Conservation (phyloP, 2,329 filamentous ascomycete species). For the Colletotrichum plurivorum region DNA sequence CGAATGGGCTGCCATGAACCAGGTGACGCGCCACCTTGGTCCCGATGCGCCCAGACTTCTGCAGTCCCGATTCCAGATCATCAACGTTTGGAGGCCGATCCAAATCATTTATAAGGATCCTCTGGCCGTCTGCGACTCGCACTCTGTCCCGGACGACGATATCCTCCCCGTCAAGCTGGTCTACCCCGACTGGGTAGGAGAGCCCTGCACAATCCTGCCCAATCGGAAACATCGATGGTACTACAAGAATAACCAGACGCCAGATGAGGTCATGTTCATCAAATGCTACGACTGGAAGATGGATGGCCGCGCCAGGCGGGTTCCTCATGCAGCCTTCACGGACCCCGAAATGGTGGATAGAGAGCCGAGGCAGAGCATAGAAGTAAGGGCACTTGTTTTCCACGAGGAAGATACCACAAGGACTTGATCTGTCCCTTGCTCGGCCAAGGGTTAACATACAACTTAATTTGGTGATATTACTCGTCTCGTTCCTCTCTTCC, state of each 20-base stretch:
- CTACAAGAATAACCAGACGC: slow-evolving; percentile 65
- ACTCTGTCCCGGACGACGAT: slow-evolving; percentile 53
- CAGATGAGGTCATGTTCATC: slow-evolving; percentile 70
- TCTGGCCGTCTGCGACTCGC: slow-evolving; percentile 55
- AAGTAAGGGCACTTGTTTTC: slow-evolving; percentile 15
- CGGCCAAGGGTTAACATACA: no score
- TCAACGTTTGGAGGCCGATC: slow-evolving; percentile 61
- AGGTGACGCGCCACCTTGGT: slow-evolving; percentile 39
- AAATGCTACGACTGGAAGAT: slow-evolving; percentile 70
- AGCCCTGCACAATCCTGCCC: slow-evolving; percentile 55
- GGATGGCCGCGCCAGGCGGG: slow-evolving; percentile 13
- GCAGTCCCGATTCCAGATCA: slow-evolving; percentile 28
- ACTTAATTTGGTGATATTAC: no score
- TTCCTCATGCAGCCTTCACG: slow-evolving; percentile 22
- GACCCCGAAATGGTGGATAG: slow-evolving; percentile 8
- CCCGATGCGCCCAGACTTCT: slow-evolving; percentile 7
- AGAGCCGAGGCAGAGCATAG: slow-evolving; percentile 16
- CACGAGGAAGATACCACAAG: slow-evolving; percentile 2
- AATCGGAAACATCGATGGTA: slow-evolving; percentile 61
- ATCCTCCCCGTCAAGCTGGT: slow-evolving; percentile 54
- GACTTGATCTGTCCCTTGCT: background rate
- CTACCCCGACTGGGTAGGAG: slow-evolving; percentile 49
- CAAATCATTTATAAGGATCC: slow-evolving; percentile 60
- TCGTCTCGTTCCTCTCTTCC: no score
- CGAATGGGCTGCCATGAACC: slow-evolving; percentile 42